phyloP scores from a whole-genome alignment of 2,329 filamentous ascomycete genomes.

The Colletotrichum aenigma region DNA sequence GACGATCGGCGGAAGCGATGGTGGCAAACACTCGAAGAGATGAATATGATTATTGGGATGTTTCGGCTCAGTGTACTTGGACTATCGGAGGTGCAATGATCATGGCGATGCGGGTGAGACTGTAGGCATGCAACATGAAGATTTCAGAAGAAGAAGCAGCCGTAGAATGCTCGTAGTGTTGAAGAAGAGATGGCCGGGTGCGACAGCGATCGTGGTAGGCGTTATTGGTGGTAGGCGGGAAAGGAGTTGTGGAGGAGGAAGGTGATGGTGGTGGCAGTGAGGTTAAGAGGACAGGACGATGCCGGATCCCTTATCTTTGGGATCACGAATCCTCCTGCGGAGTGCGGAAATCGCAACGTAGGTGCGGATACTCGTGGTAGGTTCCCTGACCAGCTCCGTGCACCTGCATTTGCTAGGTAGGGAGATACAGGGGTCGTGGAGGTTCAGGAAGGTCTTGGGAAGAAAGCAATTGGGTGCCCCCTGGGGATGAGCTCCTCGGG shows the following conservation, averaged over 20 bases:
- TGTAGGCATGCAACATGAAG: background rate
- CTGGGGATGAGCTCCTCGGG: background rate
- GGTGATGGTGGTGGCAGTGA: background rate
- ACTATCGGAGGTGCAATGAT: slow-evolving; percentile 7
- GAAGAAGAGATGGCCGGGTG: background rate
- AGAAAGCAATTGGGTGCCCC: background rate
- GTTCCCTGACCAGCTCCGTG: background rate
- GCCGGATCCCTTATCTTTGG: slow-evolving; percentile 12
- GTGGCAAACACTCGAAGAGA: background rate
- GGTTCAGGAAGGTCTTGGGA: background rate
- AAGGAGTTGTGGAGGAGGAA: background rate
- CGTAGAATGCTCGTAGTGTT: background rate
- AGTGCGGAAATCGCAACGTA: background rate
- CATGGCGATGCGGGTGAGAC: slow-evolving; percentile 2
- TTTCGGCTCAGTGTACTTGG: slow-evolving; percentile 5
- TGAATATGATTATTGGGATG: background rate
- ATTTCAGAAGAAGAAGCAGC: background rate
- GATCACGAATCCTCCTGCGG: background rate
- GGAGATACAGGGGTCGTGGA: background rate
- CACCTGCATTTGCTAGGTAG: background rate
- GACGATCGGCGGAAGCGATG: background rate
- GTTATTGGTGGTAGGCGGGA: background rate
- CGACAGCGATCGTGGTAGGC: background rate
- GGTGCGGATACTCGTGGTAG: background rate
- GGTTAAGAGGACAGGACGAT: background rate